phyloP scores from a whole-genome alignment of 2,329 filamentous ascomycete genomes.

The Xylariaceae sp. region DNA sequence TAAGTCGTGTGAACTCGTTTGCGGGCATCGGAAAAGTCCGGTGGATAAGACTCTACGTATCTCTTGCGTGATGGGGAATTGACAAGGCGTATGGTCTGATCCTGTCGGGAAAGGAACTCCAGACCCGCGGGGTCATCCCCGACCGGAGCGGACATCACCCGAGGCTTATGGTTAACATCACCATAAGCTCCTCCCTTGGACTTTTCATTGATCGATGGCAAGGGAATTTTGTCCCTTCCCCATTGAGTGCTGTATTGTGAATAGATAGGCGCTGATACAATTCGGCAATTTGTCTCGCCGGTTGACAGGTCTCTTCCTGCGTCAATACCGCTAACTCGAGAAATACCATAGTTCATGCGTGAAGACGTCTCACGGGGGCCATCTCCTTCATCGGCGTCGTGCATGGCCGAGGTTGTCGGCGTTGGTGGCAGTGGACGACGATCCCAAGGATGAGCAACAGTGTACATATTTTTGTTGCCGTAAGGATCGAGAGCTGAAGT shows the following conservation, averaged over 20 bases:
- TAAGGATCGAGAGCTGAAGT: constrained; percentile 18
- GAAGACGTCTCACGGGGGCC: too few species aligned
- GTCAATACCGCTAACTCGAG: not conserved
- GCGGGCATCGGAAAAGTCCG: constrained; percentile 40
- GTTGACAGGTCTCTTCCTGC: constrained; percentile 14
- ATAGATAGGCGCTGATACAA: constrained; percentile 50
- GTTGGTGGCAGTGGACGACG: constrained; percentile 49
- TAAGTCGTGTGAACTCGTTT: constrained; percentile 30
- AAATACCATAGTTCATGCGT: too few species aligned
- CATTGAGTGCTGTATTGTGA: constrained; percentile 38
- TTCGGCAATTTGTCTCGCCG: constrained; percentile 40
- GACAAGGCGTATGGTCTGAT: constrained; percentile 55
- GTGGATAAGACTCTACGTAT: constrained; percentile 33
- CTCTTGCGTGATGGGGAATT: constrained; percentile 41
- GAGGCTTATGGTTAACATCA: constrained; percentile 34
- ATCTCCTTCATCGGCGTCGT: not conserved
- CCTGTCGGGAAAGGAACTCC: constrained; percentile 44
- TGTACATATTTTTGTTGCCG: constrained; percentile 8
- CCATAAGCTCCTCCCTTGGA: constrained; percentile 24
- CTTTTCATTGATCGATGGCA: constrained; percentile 49
- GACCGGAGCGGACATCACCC: constrained; percentile 46
- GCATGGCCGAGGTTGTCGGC: constrained; percentile 36
- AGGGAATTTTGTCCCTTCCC: constrained; percentile 35
- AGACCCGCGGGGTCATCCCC: constrained; percentile 37
- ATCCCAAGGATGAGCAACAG: constrained; percentile 37